Conservation (phyloP, 768 basidiomycete genomes). For the Lactarius quietus region DNA sequence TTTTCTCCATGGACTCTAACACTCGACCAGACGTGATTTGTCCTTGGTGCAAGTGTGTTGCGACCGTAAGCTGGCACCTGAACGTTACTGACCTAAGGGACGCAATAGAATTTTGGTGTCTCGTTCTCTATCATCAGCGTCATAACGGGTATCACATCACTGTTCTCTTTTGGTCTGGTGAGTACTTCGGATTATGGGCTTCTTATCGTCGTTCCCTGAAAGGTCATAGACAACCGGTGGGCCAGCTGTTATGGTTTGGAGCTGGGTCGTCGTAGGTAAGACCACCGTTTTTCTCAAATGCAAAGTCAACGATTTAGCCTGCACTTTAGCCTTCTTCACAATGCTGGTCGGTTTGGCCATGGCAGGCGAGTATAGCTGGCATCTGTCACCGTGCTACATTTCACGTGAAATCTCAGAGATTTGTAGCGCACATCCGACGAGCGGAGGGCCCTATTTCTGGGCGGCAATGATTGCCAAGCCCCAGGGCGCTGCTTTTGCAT, state of each 20-base stretch:
- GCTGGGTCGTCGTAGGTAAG: slow-evolving; percentile 62
- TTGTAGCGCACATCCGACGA: slow-evolving; percentile 64
- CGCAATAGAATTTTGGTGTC: slow-evolving; percentile 60
- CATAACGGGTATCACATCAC: slow-evolving; percentile 66
- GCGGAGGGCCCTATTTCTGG: slow-evolving; percentile 78
- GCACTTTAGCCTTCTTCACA: slow-evolving; percentile 55
- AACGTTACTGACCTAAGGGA: no score
- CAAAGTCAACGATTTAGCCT: slow-evolving; percentile 6
- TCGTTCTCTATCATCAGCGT: slow-evolving; percentile 77
- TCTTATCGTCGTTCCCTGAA: background rate
- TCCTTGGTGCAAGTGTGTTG: slow-evolving; percentile 54
- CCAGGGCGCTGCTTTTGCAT: slow-evolving; percentile 56
- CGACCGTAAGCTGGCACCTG: no score
- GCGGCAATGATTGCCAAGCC: slow-evolving; percentile 68
- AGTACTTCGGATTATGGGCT: slow-evolving; percentile 27
- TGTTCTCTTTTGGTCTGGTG: slow-evolving; percentile 67
- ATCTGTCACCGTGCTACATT: no score
- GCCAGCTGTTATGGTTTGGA: slow-evolving; percentile 76
- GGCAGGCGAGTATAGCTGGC: slow-evolving; percentile 47
- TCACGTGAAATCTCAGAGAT: slow-evolving; percentile 33
- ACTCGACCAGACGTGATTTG: slow-evolving; percentile 50
- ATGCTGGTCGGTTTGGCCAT: slow-evolving; percentile 70
- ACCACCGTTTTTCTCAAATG: slow-evolving; percentile 7
- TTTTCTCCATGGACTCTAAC: background rate
- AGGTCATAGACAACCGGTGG: slow-evolving; percentile 62